Evolutionary conservation across 768 basidiomycete genomes (phyloP).

Genomic region (Phylloporus arenicola): DNA sequence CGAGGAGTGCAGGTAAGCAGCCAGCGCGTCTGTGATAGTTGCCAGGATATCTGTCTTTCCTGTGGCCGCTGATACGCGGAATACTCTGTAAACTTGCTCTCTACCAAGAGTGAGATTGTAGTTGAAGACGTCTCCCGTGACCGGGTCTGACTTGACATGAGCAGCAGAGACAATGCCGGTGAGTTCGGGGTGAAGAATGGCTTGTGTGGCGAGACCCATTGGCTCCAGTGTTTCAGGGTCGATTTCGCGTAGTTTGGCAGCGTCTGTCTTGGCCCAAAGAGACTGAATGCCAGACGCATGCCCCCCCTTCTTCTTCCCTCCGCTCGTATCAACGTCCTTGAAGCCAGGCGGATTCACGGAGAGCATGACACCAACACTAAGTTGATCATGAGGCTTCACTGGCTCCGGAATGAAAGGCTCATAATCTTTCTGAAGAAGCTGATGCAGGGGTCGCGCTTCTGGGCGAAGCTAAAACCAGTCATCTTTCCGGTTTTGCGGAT

Average conservation of each 20-base stretch:
- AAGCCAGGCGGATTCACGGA: slow-evolving; percentile 28
- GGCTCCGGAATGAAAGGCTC: slow-evolving; percentile 24
- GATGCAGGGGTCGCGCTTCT: slow-evolving; percentile 30
- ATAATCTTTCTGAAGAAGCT: slow-evolving; percentile 29
- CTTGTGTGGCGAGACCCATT: slow-evolving; percentile 26
- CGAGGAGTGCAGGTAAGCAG: slow-evolving; percentile 38
- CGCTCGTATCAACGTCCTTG: slow-evolving; percentile 19
- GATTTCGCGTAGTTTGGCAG: slow-evolving; percentile 25
- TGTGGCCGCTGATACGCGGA: slow-evolving; percentile 30
- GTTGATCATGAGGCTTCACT: background rate
- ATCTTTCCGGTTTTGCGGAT: slow-evolving; percentile 23
- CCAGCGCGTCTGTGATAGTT: slow-evolving; percentile 33
- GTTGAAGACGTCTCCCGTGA: slow-evolving; percentile 35
- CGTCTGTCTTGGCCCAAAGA: slow-evolving; percentile 32
- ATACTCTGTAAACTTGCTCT: slow-evolving; percentile 28
- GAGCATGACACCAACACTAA: slow-evolving; percentile 25
- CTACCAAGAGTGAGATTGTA: slow-evolving; percentile 30
- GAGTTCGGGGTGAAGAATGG: slow-evolving; percentile 26
- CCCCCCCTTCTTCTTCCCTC: slow-evolving; percentile 13
- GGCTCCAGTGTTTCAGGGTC: slow-evolving; percentile 37
- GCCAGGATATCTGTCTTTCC: slow-evolving; percentile 33
- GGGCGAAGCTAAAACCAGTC: slow-evolving; percentile 20
- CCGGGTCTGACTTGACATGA: slow-evolving; percentile 34
- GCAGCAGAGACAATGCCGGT: slow-evolving; percentile 32
- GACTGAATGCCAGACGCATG: slow-evolving; percentile 25